Evolutionary conservation across 1,139 yeast genomes (phyloP), one percentile per base, ranked within the genome.

Genomic region (Candida tetrigidarum): DNA sequence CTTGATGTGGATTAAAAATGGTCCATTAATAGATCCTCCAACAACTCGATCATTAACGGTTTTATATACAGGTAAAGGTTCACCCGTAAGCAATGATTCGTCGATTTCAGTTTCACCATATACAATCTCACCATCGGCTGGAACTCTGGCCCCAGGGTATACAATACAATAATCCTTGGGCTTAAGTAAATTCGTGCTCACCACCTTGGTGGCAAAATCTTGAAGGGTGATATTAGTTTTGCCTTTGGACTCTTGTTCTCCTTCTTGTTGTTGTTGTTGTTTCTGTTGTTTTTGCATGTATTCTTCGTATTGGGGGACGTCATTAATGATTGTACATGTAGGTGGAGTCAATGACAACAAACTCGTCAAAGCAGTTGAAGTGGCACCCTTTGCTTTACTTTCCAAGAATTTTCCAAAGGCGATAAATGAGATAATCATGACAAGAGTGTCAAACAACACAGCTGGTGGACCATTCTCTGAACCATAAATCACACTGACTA

Each of bases 1-100:
- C 51, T 67, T 71, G 57, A 92, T 78, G 56, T 83, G 88, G 29
- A 95, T 62, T 26, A 83, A 74, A 8, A 92, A 89, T 1, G 85
- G 74, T 0, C 96, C 90, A 62, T 95, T 95, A 36, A 93, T 81
- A 2, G 97, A 86, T 0, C 99, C 99, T 10, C 97, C 97, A 58
- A 89, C 83, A 1, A 93, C 87, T 2, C 56, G 49, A 41, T 85
- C 86, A 2, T 90, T 91, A 2, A 58, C 56, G 2, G 49, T 57
- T 57, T 92, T 93, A 35, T 70, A 65, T 0, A 91, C 83, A 0
- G 96, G 93, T 39, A 80, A 62, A 0, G 96, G 80, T 66, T 93
- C 99, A 39, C 99, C 99, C 0, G 99, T 92, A 46, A 93, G 74
- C 26, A 91, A 68, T 5, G 97, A 84, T 63, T 93, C 99, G 58